Evolutionary conservation across 805 yeast genomes (phyloP), one percentile per base, ranked within the genome.

Genomic region (Ogataea pini): DNA sequence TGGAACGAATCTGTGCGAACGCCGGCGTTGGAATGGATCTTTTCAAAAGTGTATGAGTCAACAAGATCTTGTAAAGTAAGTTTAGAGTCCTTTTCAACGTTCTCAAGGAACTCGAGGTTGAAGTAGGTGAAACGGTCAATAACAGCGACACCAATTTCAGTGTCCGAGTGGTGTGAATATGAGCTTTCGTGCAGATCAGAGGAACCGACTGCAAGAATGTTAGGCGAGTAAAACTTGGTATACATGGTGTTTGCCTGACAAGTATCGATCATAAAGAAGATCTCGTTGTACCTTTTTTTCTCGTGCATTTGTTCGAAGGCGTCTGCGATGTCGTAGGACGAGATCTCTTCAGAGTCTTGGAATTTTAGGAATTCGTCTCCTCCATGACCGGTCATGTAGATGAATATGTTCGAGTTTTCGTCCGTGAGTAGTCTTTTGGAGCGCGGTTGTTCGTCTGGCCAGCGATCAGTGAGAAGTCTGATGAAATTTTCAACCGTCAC

Each of bases 211-310:
- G 97, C 89, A 44, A 94, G 69, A 39, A 94, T 81, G 64, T 94
- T 90, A 28, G 99, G 98, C 8, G 96, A 86, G 64, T 89, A 90
- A 62, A 92, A 83, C 61, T 86, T 80, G 48, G 95, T 85, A 70
- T 86, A 94, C 99, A 94, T 92, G 13, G 99, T 89, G 69, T 92
- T 94, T 20, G 99, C 99, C 72, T 94, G 99, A 64, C 99, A 94
- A 0, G 99, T 94, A 67, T 94, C 99, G 55, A 94, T 86, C 98
- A 94, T 94, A 70, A 94, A 94, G 63, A 94, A 82, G 28, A 94
- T 87, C 72, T 94, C 98, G 59, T 91, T 90, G 72, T 94, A 94
- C 47, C 99, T 77, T 58, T 87, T 86, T 79, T 91, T 91, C 65
- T 92, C 96, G 71, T 89, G 82, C 99, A 94, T 94, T 65, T 94